These are phyloP conservation scores for Daucus carota DNA, from an alignment of 129 eudicot genomes.

Conservation along the genomic window DH1_v3.0 NC_030382.2:53942001-53942500, in stretches of 20 bases:
- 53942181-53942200: slow-evolving; percentile 17
- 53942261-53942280: slow-evolving; percentile 8
- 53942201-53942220: slow-evolving; percentile 25
- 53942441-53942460: too few relatives aligned
- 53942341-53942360: slow-evolving; percentile 46
- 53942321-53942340: slow-evolving; percentile 39
- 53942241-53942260: slow-evolving; percentile 30
- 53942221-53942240: slow-evolving; percentile 21
- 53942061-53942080: slow-evolving; percentile 70
- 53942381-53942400: slow-evolving; percentile 30
- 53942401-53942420: slow-evolving; percentile 17
- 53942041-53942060: slow-evolving; percentile 70
- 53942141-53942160: slow-evolving; percentile 22
- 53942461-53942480: too few relatives aligned
- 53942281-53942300: not conserved
- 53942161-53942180: not conserved
- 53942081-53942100: slow-evolving; percentile 31
- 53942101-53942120: slow-evolving; percentile 30
- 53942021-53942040: slow-evolving; percentile 41
- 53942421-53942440: slow-evolving; percentile 1
- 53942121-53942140: slow-evolving; percentile 16
- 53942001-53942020: too few relatives aligned
- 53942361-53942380: slow-evolving; percentile 38
- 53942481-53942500: too few relatives aligned
- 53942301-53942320: slow-evolving; percentile 1